Base-by-base conservation (phyloP, 495 filamentous ascomycete genomes). In the Penicillium lagena region DNA sequence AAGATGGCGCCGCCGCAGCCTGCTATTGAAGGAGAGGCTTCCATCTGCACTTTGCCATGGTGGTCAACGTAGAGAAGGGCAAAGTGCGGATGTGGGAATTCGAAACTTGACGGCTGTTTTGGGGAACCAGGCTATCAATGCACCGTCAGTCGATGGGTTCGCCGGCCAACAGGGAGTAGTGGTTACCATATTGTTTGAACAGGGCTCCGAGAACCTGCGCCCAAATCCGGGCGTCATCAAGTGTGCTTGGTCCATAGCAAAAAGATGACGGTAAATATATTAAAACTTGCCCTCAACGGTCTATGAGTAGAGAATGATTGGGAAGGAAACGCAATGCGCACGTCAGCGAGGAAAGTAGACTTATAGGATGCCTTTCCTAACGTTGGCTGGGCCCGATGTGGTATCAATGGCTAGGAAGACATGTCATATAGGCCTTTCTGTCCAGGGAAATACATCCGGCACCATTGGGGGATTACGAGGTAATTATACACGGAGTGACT, bases 1-100 rank as follows among this genome's bases (percentile, higher is more conserved):
- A 72, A 72, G 12, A 72, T 65, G 0, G 52, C 49, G 7, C 58
- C 60, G 29, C 60, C 65, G 36, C 55, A 63, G 10, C 61, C 64
- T 11, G 59, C 55, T 15, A 72, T 59, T 37, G 66, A 70, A 3
- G 58, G 48, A 0, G 69, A 71, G 12, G 55, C 52, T 27, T 66
- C 56, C 1, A 63, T 40, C 32, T 60, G 57, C 30, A 63, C 46
- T 29, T 68, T 51, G 7, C 69, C 67, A 43, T 65, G 60, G 12
- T 62, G 57, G 40, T 72, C 62, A 17, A 69, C 52, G 39, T 63
- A 72, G 36, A 72, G 59, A 43, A 71, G 44, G 27, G 66, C 66
- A 35, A 62, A 72, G 37, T 71, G 69, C 1, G 62, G 54, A 15
- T 66, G 65, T 14, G 60, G 59, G 29, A 63, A 44, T 12, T 56